Base-by-base conservation (phyloP, 352 stramenopile genomes). In the Phytophthora pistaciae region DNA sequence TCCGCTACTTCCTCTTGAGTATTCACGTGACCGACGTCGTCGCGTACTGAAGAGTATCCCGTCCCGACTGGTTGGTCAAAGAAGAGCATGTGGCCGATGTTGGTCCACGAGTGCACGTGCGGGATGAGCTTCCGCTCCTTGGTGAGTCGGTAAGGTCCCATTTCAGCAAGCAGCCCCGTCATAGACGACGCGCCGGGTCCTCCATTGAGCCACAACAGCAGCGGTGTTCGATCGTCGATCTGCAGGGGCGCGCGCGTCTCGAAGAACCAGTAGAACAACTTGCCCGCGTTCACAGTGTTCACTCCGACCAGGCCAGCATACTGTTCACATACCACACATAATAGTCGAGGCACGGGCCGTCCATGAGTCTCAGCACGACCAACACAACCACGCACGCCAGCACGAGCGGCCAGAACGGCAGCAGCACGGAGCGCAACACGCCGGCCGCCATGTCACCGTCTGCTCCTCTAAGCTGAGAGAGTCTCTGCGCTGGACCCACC, bases 201-300 rank as follows among this genome's bases (percentile, higher is more conserved):
- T 8, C 87, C 87, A 54, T 94, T 96, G 48, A 96, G 82, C 89
- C 89, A 96, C 52, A 96, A 56, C 29, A 95, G 75, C 36, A 96
- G 31, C 18, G 89, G 89, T 20, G 83, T 96, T 27, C 76, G 58
- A 1, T 75, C 68, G 49, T 87, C 73, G 57, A 80, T 78, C 59
- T 84, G 76, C 56, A 78, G 61, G 25, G 67, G 56, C 21, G 76
- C 68, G n/a, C 80, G 80, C 40, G 86, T 81, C 73, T 94, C 87
- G 66, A 96, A 93, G 68, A 96, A 96, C 88, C 88, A 96, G 68
- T 96, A 96, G 42, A 96, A 96, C 8, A 95, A 50, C 46, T 85
- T 89, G 21, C 88, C 88, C 20, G 78, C 75, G 16, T 83, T 80
- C 14, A 75, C 1, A 13, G 64, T 68, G 72, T 93, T 93, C 36